phyloP scores from a whole-genome alignment of 192 early-diverging fungal genomes.

The Chytriomyces confervae region DNA sequence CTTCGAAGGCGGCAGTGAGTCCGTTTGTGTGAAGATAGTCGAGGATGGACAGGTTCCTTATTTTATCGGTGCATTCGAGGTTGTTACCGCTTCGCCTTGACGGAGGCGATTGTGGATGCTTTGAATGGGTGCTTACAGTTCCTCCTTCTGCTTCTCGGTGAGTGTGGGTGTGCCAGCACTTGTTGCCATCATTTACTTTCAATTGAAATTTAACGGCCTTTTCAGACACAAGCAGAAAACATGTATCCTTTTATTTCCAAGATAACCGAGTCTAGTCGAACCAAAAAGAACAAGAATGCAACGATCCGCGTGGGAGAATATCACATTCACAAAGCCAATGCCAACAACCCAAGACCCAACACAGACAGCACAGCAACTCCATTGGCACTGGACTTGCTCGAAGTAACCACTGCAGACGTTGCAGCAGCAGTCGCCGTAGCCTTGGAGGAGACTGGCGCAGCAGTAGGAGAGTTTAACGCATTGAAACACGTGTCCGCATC shows the following conservation, averaged over 20 bases:
- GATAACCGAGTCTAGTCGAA: no score
- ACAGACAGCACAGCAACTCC: background rate
- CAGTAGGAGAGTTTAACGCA: background rate
- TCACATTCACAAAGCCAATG: background rate
- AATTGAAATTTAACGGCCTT: no score
- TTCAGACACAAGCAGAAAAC: no score
- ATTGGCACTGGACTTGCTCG: background rate
- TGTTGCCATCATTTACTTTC: no score
- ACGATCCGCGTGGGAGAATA: background rate
- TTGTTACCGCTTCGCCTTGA: background rate
- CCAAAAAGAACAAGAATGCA: no score
- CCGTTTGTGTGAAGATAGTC: slow-evolving; percentile 87
- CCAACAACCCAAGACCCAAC: background rate
- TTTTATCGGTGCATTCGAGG: slow-evolving; percentile 19
- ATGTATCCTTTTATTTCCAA: no score
- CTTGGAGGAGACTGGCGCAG: background rate
- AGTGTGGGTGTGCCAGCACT: background rate
- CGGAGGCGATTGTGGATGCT: background rate
- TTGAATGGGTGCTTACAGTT: slow-evolving; percentile 5
- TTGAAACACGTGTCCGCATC: background rate
- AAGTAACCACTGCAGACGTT: background rate
- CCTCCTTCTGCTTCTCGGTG: slow-evolving; percentile 18
- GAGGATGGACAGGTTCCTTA: slow-evolving; percentile 68
- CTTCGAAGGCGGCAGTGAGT: slow-evolving; percentile 68
- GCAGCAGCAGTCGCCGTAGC: background rate